Evolutionary conservation across 1,139 yeast genomes (phyloP), one percentile per base, ranked within the genome.

Genomic region (Candida sojae): DNA sequence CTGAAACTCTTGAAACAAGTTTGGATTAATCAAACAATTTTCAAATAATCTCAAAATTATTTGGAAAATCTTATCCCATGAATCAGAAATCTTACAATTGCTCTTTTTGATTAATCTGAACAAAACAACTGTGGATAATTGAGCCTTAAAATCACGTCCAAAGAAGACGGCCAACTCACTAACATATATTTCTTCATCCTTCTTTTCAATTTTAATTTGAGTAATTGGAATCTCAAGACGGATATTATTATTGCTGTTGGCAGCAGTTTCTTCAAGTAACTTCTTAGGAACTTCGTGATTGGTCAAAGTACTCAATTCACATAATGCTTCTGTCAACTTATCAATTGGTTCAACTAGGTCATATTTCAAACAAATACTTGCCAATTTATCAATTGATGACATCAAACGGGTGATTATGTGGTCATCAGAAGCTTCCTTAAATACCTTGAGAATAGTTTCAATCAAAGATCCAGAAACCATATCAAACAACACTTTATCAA

Each of bases 131-230:
- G 91, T 79, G 4, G 97, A 88, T 54, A 93, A 72, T 63, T 95
- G 99, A 0, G 96, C 96, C 59, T 92, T 90, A 68, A 89, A 89
- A 61, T 91, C 96, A 44, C 87, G 77, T 6, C 99, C 99, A 64
- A 93, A 84, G 66, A 86, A 80, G 8, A 91, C 90, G 0, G 97
- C 82, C 52, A 84, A 70, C 50, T 89, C 92, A 61, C 96, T 86
- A 3, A 93, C 93, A 8, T 88, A 85, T 35, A 86, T 73, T 3
- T 82, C 78, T 25, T 82, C 84, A 1, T 74, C 70, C 39, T 71
- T 77, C 47, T 75, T 75, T 34, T 79, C 78, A 12, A 77, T 70
- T 46, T 79, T 81, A 37, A 75, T 71, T 53, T 74, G 77, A 11
- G 80, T 75, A 38, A 75, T 65, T 12, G 80, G 79, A 31, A 75